Conservation (phyloP, 176 grass and related monocot genomes). For the Typha latifolia region DNA sequence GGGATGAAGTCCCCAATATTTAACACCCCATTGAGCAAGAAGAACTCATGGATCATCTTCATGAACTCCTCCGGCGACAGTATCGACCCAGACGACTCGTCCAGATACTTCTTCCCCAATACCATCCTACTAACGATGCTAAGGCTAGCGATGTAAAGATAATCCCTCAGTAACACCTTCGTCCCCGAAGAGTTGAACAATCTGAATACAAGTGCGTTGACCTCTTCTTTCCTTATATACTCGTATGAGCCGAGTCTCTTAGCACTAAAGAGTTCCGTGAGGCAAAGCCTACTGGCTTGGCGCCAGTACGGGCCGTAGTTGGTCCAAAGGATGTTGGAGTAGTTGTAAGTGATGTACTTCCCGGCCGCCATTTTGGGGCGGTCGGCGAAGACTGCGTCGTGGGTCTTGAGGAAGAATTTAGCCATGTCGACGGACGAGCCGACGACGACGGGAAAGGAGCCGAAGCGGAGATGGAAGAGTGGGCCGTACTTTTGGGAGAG, state of each 20-base stretch:
- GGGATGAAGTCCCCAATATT: constrained; percentile 91
- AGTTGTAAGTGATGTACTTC: constrained; percentile 73
- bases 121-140: constrained; percentile 87
- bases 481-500: constrained; percentile 46
- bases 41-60: constrained; percentile 75
- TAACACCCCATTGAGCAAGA: constrained; percentile 82
- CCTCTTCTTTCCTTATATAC: constrained; percentile 59
- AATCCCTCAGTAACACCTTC: constrained; percentile 59
- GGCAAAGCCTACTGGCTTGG: constrained; percentile 67
- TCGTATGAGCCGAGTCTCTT: constrained; percentile 64
- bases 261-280: constrained; percentile 79
- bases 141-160: constrained; percentile 52
- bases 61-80: too few species aligned
- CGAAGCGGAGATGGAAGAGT: constrained; percentile 47
- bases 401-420: constrained; percentile 68
- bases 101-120: constrained; percentile 77
- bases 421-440: constrained; percentile 61
- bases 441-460: constrained; percentile 50
- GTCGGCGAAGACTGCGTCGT: constrained; percentile 53
- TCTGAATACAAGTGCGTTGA: constrained; percentile 15
- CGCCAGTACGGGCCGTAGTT: constrained; percentile 75
- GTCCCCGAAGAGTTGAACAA: not conserved
- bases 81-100: not conserved
- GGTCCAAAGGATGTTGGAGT: constrained; percentile 66
- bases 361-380: constrained; percentile 55